Percentiles rank a stretch among this genome's conserved stretches.
These are phyloP conservation scores for Raffaelea arxii DNA, from an alignment of 2,329 filamentous ascomycete species.

Conservation along the genomic window DNA sequence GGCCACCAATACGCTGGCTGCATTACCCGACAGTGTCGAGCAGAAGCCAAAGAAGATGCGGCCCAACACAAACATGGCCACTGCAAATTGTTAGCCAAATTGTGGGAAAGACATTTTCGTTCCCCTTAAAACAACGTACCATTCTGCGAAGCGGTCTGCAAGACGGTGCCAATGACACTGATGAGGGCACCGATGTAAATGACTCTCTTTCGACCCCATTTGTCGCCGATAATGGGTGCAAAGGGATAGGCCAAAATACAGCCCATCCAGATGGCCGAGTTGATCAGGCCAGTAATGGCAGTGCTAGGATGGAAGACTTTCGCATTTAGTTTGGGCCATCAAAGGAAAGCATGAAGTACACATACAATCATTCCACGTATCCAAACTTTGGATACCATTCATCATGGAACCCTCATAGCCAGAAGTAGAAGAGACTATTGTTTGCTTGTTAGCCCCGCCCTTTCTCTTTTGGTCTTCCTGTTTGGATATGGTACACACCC, in stretches of 20 bases:
- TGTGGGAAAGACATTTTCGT: too few relatives aligned
- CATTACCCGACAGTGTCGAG: background rate
- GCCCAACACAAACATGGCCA: background rate
- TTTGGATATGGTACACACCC: background rate
- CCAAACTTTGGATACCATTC: background rate
- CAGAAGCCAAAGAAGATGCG: background rate
- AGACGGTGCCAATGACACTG: background rate
- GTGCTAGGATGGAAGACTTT: background rate
- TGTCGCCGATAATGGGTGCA: background rate
- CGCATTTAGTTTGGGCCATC: too few relatives aligned
- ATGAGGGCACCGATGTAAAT: background rate
- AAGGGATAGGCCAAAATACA: background rate
- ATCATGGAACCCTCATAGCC: background rate
- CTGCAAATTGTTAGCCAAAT: too few relatives aligned
- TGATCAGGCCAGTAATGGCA: background rate
- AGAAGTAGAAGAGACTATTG: background rate
- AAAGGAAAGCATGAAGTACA: background rate
- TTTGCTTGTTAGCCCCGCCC: background rate
- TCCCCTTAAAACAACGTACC: too few relatives aligned
- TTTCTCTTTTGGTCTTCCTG: background rate
- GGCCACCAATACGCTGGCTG: background rate
- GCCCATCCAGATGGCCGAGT: background rate
- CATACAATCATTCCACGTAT: background rate
- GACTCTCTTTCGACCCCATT: background rate
- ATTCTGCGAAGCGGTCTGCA: background rate